Evolutionary conservation across 495 filamentous ascomycete species (phyloP), one percentile per base, ranked within the genome.

Genomic region (Cenococcum geophilum): DNA sequence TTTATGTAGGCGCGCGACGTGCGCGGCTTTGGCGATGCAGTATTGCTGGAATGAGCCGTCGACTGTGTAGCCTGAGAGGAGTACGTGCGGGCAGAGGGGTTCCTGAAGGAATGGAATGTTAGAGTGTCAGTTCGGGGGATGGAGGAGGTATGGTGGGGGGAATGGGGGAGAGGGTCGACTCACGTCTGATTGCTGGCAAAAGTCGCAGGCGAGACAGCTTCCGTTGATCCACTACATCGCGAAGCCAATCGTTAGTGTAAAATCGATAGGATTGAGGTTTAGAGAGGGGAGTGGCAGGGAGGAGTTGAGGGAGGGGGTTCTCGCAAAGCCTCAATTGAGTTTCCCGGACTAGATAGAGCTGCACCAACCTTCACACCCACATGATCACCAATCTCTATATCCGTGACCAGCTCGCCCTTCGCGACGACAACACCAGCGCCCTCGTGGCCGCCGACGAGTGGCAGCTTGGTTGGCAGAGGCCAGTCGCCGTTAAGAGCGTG

Each of bases 41-140:
- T 96, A 96, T 76, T 97, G 85, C 76, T 96, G 91, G 82, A 97
- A 97, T 55, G 83, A 83, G 53, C 92, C 92, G 73, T 96, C 89
- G 57, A 95, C 90, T 1, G 89, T 93, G 76, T 96, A 95, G 43
- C 91, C 91, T 2, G 89, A 92, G 36, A 95, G 82, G 32, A 80
- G 70, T 20, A 88, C 83, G 42, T 87, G 67, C 1, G 80, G 69
- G 77, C 91, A 96, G 1, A 95, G 84, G 8, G 89, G 85, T 71
- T 95, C 27, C 27, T 32, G 27, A 3, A 6, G 6, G 27, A n/a
- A n/a, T n/a, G 27, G 27, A 6, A 32, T 3, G 6, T 32, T 6
- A 32, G 6, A 32, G 27, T 6, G 27, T 32, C 6, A 32, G 27
- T 32, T 32, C 27, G 27, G 27, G 27, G 2, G 27, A 32, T 3